Conservation (phyloP, 768 basidiomycete genomes). For the Boletus subparvulus region DNA sequence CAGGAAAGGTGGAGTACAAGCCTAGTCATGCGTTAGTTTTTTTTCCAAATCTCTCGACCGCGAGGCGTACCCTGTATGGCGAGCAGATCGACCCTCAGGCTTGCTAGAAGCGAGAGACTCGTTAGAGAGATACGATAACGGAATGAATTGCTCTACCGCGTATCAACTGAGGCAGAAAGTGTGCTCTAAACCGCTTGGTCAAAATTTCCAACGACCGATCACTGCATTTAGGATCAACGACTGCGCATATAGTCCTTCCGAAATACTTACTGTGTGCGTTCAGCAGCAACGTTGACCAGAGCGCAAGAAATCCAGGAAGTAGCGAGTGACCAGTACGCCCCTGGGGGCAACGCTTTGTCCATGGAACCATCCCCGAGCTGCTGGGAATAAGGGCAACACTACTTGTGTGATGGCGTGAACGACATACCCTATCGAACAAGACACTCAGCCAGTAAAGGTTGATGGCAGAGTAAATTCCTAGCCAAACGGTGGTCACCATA, state of each 20-base stretch:
- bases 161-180: constrained; percentile 41
- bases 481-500: constrained; percentile 32
- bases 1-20: constrained; percentile 14
- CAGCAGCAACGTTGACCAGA: constrained; percentile 22
- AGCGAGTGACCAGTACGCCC: constrained; percentile 22
- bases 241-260: background rate
- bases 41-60: background rate
- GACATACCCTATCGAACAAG: constrained; percentile 29
- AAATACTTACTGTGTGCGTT: constrained; percentile 22
- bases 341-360: background rate
- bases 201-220: constrained; percentile 20
- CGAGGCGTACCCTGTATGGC: constrained; percentile 18
- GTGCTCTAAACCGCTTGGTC: constrained; percentile 34
- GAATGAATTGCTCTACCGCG: constrained; percentile 26
- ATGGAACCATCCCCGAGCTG: constrained; percentile 16
- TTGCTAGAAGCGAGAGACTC: constrained; percentile 14
- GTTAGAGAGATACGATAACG: constrained; percentile 5
- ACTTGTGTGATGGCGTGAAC: background rate
- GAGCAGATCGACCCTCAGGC: constrained; percentile 23
- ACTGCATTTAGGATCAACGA: constrained; percentile 12
- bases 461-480: constrained; percentile 33
- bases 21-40: constrained; percentile 11
- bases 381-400: background rate
- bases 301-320: constrained; percentile 29
- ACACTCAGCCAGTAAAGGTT: constrained; percentile 35